phyloP scores from a whole-genome alignment of 306 rosid genomes.

The Medicago ruthenica region DNA sequence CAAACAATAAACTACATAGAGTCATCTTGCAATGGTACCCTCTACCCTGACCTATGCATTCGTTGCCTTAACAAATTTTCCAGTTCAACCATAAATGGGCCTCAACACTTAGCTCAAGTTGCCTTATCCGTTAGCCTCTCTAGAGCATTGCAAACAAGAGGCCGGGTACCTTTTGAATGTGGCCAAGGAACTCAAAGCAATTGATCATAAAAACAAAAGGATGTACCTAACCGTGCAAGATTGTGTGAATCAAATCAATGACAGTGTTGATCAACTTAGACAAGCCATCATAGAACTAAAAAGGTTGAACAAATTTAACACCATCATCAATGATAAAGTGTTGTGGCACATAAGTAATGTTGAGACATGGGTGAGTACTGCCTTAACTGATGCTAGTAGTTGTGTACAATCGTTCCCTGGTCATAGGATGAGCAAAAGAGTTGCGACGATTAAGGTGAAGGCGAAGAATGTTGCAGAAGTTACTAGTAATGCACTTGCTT shows the following conservation, averaged over 20 bases:
- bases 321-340: conserved; percentile 38
- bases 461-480: conserved; percentile 64
- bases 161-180: conserved; percentile 48
- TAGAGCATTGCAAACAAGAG: conserved; percentile 51
- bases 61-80: conserved; percentile 48
- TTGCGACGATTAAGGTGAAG: conserved; percentile 59
- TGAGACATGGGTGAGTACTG: conserved; percentile 72
- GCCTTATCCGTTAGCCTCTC: conserved; percentile 62
- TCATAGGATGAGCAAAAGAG: conserved; percentile 56
- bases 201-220: conserved; percentile 23
- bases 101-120: conserved; percentile 52
- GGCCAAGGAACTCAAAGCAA: conserved; percentile 43
- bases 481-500: conserved; percentile 62
- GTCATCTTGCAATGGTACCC: conserved; percentile 59
- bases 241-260: conserved; percentile 58
- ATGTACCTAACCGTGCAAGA: conserved; percentile 52
- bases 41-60: conserved; percentile 53
- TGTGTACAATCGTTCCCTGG: conserved; percentile 57
- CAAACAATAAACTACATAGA: conserved; percentile 45
- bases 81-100: conserved; percentile 42
- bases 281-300: conserved; percentile 55
- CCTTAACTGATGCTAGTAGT: conserved; percentile 61
- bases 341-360: conserved; percentile 73
- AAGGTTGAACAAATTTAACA: conserved; percentile 6
- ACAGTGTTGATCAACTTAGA: conserved; percentile 62